Evolutionary conservation across 768 basidiomycete genomes (phyloP).

Genomic region (Pleurotus salmoneostramineus): DNA sequence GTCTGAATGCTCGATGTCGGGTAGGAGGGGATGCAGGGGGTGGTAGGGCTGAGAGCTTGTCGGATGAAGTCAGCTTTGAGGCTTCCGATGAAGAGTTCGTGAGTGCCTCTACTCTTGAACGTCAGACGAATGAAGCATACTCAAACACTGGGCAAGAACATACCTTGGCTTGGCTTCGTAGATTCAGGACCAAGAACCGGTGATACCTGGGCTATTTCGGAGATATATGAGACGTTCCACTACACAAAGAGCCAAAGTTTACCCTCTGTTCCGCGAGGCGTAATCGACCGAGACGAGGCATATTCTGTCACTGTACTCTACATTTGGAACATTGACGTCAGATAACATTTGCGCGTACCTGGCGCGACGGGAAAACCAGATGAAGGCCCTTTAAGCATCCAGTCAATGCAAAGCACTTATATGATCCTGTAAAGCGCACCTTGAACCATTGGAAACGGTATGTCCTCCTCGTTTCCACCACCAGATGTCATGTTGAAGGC

Average conservation of each 20-base stretch:
- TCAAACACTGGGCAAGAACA: background rate
- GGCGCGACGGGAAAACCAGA: background rate
- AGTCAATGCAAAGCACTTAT: background rate
- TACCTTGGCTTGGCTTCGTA: background rate
- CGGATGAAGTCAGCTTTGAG: conserved; percentile 46
- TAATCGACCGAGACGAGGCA: background rate
- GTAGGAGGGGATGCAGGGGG: conserved; percentile 24
- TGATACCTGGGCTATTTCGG: background rate
- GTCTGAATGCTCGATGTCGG: conserved; percentile 26
- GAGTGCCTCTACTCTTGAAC: background rate
- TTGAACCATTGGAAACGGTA: background rate
- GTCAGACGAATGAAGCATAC: background rate
- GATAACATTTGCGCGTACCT: background rate
- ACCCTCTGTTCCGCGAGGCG: background rate
- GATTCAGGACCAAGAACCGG: background rate
- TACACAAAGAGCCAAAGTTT: background rate
- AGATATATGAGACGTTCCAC: background rate
- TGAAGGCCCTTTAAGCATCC: background rate
- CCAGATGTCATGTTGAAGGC: background rate
- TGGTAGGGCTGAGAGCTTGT: conserved; percentile 40
- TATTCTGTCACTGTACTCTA: background rate
- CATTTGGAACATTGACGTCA: background rate
- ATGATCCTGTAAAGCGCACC: background rate
- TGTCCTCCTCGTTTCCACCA: background rate
- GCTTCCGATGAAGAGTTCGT: conserved; percentile 23